Percentiles rank a stretch among this genome's conserved stretches.
Conservation (phyloP, 139 green algal species). For the Spirogloea muscicola region DNA sequence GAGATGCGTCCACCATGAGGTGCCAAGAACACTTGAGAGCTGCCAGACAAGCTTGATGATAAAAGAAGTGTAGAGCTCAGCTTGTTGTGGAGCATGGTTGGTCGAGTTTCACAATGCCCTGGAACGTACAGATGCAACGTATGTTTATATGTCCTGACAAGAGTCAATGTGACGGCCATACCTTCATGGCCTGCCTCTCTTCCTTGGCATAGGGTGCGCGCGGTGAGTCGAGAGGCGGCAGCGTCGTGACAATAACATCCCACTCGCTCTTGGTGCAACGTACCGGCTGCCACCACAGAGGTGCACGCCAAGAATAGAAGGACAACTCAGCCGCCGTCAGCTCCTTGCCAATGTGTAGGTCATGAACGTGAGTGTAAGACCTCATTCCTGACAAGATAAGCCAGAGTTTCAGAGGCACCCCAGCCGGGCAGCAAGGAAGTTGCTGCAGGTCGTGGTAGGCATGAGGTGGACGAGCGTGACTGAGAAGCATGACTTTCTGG, state of each 20-base stretch:
- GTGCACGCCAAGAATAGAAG: background rate
- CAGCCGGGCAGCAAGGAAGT: too few species aligned
- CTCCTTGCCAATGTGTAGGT: too few species aligned
- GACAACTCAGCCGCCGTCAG: background rate
- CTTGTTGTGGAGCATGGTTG: background rate
- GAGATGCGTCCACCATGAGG: background rate
- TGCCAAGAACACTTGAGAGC: too few species aligned
- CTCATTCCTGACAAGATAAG: too few species aligned
- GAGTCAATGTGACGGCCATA: background rate
- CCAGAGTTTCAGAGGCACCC: too few species aligned
- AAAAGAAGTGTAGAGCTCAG: background rate
- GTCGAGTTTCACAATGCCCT: background rate
- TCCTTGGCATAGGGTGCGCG: slow-evolving; percentile 7
- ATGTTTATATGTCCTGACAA: too few species aligned
- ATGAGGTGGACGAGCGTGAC: too few species aligned
- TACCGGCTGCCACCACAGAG: background rate
- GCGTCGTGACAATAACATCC: slow-evolving; percentile 7
- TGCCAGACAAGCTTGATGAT: background rate
- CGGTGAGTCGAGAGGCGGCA: slow-evolving; percentile 4
- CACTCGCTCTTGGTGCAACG: slow-evolving; percentile 20
- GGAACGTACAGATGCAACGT: background rate
- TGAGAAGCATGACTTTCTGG: too few species aligned
- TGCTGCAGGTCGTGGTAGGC: too few species aligned
- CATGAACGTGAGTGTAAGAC: too few species aligned
- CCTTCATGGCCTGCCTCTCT: slow-evolving; percentile 10